Evolutionary conservation across 768 basidiomycete species (phyloP).

Genomic region (Amanita brunnescens): DNA sequence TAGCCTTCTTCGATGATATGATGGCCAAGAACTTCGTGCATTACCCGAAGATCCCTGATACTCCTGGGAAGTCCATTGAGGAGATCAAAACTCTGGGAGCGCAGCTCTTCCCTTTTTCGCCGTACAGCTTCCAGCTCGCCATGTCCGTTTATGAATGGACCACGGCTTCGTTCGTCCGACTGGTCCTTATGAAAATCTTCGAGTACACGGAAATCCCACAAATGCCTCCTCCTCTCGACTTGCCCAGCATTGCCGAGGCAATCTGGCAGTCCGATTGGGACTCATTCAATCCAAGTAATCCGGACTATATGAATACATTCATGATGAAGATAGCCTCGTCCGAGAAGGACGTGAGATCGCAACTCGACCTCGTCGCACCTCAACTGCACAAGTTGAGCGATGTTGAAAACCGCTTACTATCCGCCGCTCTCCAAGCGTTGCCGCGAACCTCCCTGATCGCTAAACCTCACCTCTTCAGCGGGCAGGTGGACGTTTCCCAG

Average conservation of each 20-base stretch:
- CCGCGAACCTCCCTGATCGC: conserved; percentile 7
- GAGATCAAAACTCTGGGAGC: background rate
- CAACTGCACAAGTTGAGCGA: conserved; percentile 7
- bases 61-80: background rate
- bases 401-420: conserved; percentile 7
- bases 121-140: conserved; percentile 9
- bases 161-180: background rate
- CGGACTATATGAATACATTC: conserved; percentile 9
- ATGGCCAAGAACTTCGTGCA: background rate
- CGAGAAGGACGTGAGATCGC: no score
- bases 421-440: conserved; percentile 6
- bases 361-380: background rate
- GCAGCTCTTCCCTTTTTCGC: conserved; percentile 8
- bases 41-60: background rate
- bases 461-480: conserved; percentile 4
- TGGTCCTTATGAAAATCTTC: conserved; percentile 9
- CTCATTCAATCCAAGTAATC: conserved; percentile 3
- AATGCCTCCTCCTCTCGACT: conserved; percentile 4
- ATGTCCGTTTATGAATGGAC: background rate
- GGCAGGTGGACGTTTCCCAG: conserved; percentile 7
- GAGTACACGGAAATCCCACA: conserved; percentile 5
- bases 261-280: conserved; percentile 7
- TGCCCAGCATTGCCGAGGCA: background rate
- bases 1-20: background rate
- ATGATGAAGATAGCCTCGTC: conserved; percentile 2